Conservation (phyloP, 345 rosid species). For the Abelmoschus esculentus region DNA sequence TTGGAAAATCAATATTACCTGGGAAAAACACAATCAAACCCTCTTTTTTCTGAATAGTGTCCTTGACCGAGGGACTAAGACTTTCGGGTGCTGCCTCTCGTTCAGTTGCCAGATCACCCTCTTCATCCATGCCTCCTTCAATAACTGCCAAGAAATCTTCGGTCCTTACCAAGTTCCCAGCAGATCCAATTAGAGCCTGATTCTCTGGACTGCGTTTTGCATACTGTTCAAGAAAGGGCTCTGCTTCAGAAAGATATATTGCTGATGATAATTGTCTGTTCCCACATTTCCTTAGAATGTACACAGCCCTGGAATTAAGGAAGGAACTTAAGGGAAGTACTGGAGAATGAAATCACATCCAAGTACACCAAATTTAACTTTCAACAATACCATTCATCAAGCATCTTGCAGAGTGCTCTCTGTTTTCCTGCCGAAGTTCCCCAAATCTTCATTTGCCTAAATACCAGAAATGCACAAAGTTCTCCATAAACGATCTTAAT, state of each 20-base stretch:
- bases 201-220: conserved; percentile 64
- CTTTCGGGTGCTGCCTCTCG: conserved; percentile 36
- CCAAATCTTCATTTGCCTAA: conserved; percentile 90
- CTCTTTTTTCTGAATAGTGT: conserved; percentile 49
- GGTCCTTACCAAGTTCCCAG: conserved; percentile 61
- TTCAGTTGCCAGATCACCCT: conserved; percentile 73
- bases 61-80: conserved; percentile 20
- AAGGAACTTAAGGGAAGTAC: neutral
- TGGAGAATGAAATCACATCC: neutral
- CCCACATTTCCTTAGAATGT: conserved; percentile 63
- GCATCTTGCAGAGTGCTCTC: conserved; percentile 76
- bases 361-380: conserved; percentile 7
- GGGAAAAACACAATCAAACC: conserved; percentile 93
- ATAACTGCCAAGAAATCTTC: conserved; percentile 82
- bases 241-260: conserved; percentile 77
- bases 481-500: neutral
- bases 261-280: conserved; percentile 65
- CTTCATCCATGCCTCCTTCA: conserved; percentile 74
- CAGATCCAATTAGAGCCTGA: conserved; percentile 81
- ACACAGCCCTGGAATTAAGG: conserved; percentile 52
- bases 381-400: conserved; percentile 80
- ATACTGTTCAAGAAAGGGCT: conserved; percentile 85
- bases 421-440: conserved; percentile 78
- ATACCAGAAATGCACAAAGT: neutral
- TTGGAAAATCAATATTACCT: conserved; percentile 36